Evolutionary conservation across 2,329 filamentous ascomycete species (phyloP).

Genomic region (Beauveria asiatica): DNA sequence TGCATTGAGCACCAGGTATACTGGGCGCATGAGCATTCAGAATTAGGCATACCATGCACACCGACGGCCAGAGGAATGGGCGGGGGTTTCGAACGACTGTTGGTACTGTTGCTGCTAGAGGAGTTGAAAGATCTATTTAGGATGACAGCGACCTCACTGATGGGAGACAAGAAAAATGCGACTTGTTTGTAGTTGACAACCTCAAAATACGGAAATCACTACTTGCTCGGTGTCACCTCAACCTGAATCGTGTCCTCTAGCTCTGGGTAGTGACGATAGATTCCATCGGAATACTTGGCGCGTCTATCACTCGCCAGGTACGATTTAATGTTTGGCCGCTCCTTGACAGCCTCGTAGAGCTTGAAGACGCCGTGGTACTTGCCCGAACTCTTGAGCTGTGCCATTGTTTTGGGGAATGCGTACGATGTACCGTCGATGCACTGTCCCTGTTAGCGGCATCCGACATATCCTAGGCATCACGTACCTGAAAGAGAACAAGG

Average conservation of each 20-base stretch:
- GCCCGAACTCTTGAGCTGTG: slow-evolving; percentile 42
- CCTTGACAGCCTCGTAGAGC: slow-evolving; percentile 55
- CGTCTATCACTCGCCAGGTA: slow-evolving; percentile 62
- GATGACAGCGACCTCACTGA: too few species aligned
- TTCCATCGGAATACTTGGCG: slow-evolving; percentile 51
- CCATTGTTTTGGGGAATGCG: slow-evolving; percentile 62
- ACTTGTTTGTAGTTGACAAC: background rate
- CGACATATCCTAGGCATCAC: slow-evolving; percentile 10
- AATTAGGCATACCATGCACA: too few species aligned
- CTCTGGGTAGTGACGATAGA: slow-evolving; percentile 68
- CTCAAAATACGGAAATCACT: background rate
- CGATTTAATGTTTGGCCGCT: slow-evolving; percentile 53
- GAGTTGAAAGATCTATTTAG: too few species aligned
- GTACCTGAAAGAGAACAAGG: slow-evolving; percentile 62
- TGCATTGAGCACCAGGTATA: too few species aligned
- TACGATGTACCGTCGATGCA: slow-evolving; percentile 50
- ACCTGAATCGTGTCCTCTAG: slow-evolving; percentile 41
- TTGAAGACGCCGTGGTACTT: slow-evolving; percentile 55
- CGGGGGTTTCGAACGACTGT: too few species aligned
- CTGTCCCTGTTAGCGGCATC: slow-evolving; percentile 20
- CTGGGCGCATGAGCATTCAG: too few species aligned
- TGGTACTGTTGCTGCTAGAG: too few species aligned
- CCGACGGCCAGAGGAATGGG: too few species aligned
- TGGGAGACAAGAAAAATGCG: background rate
- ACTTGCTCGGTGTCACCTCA: background rate